Base-by-base conservation (phyloP, 306 rosid genomes). In the Senna tora region DNA sequence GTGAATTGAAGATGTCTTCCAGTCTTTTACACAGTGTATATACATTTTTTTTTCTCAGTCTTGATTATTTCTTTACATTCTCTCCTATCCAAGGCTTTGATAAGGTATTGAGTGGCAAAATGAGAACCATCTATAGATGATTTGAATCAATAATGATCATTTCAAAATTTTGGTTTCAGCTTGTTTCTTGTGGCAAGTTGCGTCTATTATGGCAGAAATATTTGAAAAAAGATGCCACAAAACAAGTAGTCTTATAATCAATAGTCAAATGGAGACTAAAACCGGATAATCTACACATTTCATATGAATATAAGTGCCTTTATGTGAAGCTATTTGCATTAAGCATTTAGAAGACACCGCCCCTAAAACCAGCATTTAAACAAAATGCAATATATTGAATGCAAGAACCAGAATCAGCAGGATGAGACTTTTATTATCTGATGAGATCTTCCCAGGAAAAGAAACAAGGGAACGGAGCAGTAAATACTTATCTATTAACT, bases 291-390 rank as follows among this genome's bases (percentile, higher is more conserved):
- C 33, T 56, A 66, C 32, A 56, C 32, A 1, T 61, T 32, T 49
- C 64, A 38, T 51, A 50, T 63, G 45, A 16, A 41, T 39, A 11
- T 2, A 38, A 5, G 20, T 73, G 32, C 32, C 51, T 61, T 51
- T 67, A 57, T 6, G 45, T 49, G 43, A 34, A 46, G 53, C 61
- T 67, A 69, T 61, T 49, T 57, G 74, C 34, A 38, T 30, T 50
- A 60, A 66, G 57, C 79, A 46, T 15, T 30, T 6, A 42, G 33
- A 42, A 20, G 65, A 69, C 51, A 52, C 71, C 32, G 41, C 75
- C 49, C 51, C 32, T 30, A 51, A 61, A 69, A 52, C 17, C 66
- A 77, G 65, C 39, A 34, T 69, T 52, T 30, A 59, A 60, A 76
- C 58, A 46, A 58, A 67, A 46, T 75, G 62, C 53, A 10, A 58